Evolutionary conservation across 495 filamentous ascomycete genomes (phyloP).

Genomic region (Parachaetomium inaequale): DNA sequence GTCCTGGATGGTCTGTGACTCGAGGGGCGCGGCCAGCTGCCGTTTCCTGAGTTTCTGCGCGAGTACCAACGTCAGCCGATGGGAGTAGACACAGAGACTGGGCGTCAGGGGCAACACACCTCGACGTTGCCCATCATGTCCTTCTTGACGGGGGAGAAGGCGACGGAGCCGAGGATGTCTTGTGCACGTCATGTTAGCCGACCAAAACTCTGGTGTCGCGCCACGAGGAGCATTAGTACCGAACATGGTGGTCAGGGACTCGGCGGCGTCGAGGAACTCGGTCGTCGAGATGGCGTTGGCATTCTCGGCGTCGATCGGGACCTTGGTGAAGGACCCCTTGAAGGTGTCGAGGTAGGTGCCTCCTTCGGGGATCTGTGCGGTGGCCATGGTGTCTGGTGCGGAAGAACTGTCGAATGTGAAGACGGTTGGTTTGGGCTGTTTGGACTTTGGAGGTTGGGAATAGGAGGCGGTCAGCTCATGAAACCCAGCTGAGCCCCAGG

Average conservation of each 20-base stretch:
- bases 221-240: conserved; percentile 50
- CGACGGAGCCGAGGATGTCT: conserved; percentile 79
- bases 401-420: background rate
- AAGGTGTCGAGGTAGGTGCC: conserved; percentile 81
- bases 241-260: conserved; percentile 80
- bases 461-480: conserved; percentile 4
- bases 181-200: background rate
- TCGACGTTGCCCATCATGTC: conserved; percentile 91
- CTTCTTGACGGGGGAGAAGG: conserved; percentile 82
- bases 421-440: conserved; percentile 9
- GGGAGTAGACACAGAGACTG: background rate
- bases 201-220: background rate
- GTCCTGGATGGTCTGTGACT: conserved; percentile 76
- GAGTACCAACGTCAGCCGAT: conserved; percentile 15
- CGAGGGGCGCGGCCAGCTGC: conserved; percentile 67
- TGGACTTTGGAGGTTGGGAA: background rate
- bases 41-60: conserved; percentile 84
- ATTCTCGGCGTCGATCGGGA: conserved; percentile 66
- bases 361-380: conserved; percentile 51
- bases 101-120: conserved; percentile 46
- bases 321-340: conserved; percentile 76
- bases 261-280: conserved; percentile 88
- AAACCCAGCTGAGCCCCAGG: background rate
- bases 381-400: conserved; percentile 34
- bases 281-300: conserved; percentile 74